Base-by-base conservation (phyloP, 768 basidiomycete genomes). In the Lactarius akahatsu region DNA sequence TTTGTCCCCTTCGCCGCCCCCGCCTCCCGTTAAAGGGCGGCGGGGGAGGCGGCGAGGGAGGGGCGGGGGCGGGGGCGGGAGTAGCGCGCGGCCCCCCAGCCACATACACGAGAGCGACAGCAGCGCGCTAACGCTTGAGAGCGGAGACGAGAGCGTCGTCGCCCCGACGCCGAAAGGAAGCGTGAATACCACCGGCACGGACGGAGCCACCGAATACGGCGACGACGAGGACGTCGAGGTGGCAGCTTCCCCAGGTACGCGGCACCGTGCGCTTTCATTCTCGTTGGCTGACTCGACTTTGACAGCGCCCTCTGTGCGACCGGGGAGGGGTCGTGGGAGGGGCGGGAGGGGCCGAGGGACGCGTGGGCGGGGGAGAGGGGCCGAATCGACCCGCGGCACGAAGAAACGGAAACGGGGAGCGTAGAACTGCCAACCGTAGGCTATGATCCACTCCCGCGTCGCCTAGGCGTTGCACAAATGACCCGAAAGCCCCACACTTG, bases 31-130 rank as follows among this genome's bases (percentile, higher is more conserved):
- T 76, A 71, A 73, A 63, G 68, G 72, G 38, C 75, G 61, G 72
- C 73, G 68, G 74, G 80, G 28, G 67, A 84, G 82, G 28, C 86
- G 85, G 70, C 76, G 77, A 43, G 74, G 75, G 64, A 77, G 74
- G 69, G 47, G 23, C 26, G 41, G 1, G 15, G 41, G 40, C 23
- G 40, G 1, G 15, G 40, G 41, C 16, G 16, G 15, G 4, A 78
- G 76, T 55, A 79, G 76, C 8, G 84, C 72, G 60, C 73, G 86
- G 64, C 78, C 88, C 77, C 89, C 90, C 0, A 90, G 90, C 0
- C 76, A 92, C n/a, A 84, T 92, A 2, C 86, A 85, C 16, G 90
- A 93, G 72, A 92, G 91, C 72, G 91, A 92, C 69, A 91, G 89
- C 71, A 92, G 91, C 69, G 91, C 89, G 32, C 74, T 93, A 71